Evolutionary conservation across 2,329 filamentous ascomycete genomes (phyloP).

Genomic region (Biscogniauxia sp.): DNA sequence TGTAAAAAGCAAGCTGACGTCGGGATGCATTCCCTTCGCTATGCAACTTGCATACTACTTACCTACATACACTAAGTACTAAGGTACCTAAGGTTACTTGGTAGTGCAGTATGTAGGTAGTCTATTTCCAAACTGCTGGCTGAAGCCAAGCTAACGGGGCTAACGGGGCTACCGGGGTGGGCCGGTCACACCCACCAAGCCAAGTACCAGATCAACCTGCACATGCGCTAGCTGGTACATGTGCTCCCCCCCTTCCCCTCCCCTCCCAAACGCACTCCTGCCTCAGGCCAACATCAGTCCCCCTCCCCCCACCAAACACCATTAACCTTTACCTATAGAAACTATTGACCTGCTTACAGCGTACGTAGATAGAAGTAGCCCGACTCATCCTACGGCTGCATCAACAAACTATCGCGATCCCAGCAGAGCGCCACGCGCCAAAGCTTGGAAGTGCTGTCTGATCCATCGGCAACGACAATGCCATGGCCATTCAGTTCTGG

Average conservation of each 20-base stretch:
- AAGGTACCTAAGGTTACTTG: no score
- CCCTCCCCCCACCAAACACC: background rate
- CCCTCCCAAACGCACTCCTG: background rate
- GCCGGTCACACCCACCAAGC: no score
- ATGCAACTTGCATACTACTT: no score
- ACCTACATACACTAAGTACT: no score
- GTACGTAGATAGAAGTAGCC: background rate
- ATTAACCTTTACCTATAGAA: background rate
- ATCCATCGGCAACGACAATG: constrained; percentile 25
- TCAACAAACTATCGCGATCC: constrained; percentile 6
- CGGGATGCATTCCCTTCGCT: background rate
- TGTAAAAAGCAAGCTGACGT: background rate
- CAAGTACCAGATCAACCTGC: background rate
- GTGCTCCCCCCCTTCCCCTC: no score
- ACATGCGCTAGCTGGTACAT: background rate
- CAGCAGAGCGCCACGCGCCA: background rate
- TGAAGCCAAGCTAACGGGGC: background rate
- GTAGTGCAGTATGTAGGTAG: no score
- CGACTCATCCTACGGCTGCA: background rate
- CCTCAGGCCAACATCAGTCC: background rate
- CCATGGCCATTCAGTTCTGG: constrained; percentile 31
- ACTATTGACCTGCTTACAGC: background rate
- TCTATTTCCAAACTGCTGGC: no score
- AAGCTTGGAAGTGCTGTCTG: constrained; percentile 5
- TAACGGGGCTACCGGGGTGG: background rate